phyloP scores from a whole-genome alignment of 176 grass and related monocot genomes.

The Raddia distichophylla region DNA sequence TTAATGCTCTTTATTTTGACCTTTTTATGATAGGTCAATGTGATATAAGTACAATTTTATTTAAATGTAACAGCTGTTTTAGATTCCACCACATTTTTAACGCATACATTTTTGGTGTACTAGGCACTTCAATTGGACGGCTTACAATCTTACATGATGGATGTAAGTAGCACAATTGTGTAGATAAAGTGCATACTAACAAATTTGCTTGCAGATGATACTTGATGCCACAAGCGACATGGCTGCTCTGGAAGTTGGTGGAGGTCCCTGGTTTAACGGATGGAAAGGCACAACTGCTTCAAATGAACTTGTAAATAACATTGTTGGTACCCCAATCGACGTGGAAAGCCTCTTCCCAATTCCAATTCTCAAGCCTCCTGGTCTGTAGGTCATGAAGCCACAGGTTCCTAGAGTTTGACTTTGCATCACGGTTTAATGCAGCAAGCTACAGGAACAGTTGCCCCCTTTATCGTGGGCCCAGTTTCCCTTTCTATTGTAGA shows the following conservation, averaged over 20 bases:
- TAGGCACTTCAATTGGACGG: neutral
- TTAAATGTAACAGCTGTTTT: neutral
- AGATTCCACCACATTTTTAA: neutral
- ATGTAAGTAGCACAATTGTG: neutral
- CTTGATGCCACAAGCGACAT: constrained; percentile 83
- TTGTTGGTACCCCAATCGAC: constrained; percentile 58
- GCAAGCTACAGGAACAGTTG: neutral
- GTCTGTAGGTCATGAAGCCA: constrained; percentile 52
- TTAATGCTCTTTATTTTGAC: neutral
- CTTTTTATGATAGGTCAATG: neutral
- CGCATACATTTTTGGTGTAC: neutral
- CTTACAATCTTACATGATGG: neutral
- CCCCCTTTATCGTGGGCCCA: neutral
- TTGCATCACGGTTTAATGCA: neutral
- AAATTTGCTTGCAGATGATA: constrained; percentile 55
- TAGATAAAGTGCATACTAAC: neutral
- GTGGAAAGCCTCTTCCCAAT: constrained; percentile 69
- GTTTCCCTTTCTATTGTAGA: neutral
- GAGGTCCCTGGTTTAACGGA: constrained; percentile 84
- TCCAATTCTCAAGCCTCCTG: constrained; percentile 76
- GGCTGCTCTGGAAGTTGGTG: constrained; percentile 86
- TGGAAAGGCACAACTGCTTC: constrained; percentile 71
- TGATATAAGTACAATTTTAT: neutral
- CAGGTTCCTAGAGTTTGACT: neutral
- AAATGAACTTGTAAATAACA: constrained; percentile 52